A percentile compares a stretch with the other conserved stretches of the same genome.
These are phyloP conservation scores for Claviceps africana DNA, from an alignment of 2,329 filamentous ascomycete species.

Conservation along the genomic window DNA sequence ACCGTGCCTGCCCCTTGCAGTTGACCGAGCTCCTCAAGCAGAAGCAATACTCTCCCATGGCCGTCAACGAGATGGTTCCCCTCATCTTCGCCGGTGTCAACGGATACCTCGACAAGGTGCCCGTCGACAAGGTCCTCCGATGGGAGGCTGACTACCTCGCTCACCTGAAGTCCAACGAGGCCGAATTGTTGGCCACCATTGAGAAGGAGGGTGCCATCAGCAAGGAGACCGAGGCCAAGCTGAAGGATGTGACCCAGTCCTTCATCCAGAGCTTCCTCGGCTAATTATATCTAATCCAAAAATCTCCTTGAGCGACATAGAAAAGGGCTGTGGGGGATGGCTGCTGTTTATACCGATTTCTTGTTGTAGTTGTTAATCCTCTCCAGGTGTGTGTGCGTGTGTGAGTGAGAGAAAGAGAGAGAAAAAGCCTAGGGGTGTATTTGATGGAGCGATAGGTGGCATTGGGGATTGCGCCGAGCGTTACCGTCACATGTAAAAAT, in stretches of 20 bases:
- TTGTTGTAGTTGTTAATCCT: slow-evolving; percentile 20
- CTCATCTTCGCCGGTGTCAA: slow-evolving; percentile 99
- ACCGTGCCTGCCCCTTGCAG: slow-evolving; percentile 20
- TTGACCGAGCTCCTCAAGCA: slow-evolving; percentile 98
- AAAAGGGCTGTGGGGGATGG: slow-evolving; percentile 22
- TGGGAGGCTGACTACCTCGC: slow-evolving; percentile 94
- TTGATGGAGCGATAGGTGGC: slow-evolving; percentile 32
- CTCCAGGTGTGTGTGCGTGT: slow-evolving; percentile 22
- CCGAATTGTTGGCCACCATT: slow-evolving; percentile 69
- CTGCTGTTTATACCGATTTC: slow-evolving; percentile 36
- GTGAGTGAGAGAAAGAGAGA: slow-evolving; percentile 13
- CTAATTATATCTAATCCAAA: slow-evolving; percentile 26
- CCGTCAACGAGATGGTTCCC: slow-evolving; percentile 99
- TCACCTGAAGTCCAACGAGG: slow-evolving; percentile 84
- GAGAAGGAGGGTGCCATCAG: slow-evolving; percentile 91
- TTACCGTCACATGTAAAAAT: slow-evolving; percentile 47
- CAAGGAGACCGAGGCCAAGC: slow-evolving; percentile 79
- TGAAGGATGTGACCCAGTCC: slow-evolving; percentile 59
- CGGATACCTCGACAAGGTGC: slow-evolving; percentile 78
- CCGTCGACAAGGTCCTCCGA: slow-evolving; percentile 77
- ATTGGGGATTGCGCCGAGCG: slow-evolving; percentile 32
- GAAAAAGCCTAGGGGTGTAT: slow-evolving; percentile 30
- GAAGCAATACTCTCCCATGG: slow-evolving; percentile 98
- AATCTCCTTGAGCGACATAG: slow-evolving; percentile 17
- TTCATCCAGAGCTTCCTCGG: slow-evolving; percentile 90